Base-by-base conservation (phyloP, 116 monocot species). In the Phalaenopsis hybrid region DNA sequence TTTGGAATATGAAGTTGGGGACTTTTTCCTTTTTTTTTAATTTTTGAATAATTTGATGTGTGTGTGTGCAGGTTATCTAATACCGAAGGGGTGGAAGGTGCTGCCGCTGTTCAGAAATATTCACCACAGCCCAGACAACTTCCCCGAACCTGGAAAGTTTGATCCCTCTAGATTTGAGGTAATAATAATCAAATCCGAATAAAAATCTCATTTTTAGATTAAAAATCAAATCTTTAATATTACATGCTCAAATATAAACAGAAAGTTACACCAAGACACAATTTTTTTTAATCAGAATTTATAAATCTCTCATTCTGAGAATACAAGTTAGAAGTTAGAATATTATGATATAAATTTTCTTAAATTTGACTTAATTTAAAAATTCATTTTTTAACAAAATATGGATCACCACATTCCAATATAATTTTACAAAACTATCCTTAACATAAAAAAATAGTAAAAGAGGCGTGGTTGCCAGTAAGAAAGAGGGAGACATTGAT, bases 141-240 rank as follows among this genome's bases (percentile, higher is more conserved):
- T 98, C 69, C 75, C 90, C 8, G 84, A 92, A 46, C 98, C 95
- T 16, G 93, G 92, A 79, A 99, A 87, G 83, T 99, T 95, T 58
- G 93, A 99, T 83, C 98, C 98, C 44, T 92, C 95, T 72, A 91
- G 98, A 85, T 99, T 99, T 82, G 95, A 99, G 95, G 98, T 94
- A 76, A 65, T 16, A 72, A 17, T 55, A 11, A 2, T 12, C 11
- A 51, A 48, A 48, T 48, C 48, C 8, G 4, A 48, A 48, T 8
- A 48, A 48, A 37, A 48, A 48, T 48, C 48, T 48, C 48, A 6
- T 48, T 4, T 48, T 48, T 48, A 48, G 0, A 48, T 48, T 48
- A 6, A 6, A 48, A 48, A 48, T 8, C 0, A 48, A 48, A 48
- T 48, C 8, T 48, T 48, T 5, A 48, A 2, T 2, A 37, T 37